Percentiles rank a stretch among this genome's conserved stretches.
Conservation (phyloP, 768 basidiomycete genomes). For the Amanita jacksonii region DNA sequence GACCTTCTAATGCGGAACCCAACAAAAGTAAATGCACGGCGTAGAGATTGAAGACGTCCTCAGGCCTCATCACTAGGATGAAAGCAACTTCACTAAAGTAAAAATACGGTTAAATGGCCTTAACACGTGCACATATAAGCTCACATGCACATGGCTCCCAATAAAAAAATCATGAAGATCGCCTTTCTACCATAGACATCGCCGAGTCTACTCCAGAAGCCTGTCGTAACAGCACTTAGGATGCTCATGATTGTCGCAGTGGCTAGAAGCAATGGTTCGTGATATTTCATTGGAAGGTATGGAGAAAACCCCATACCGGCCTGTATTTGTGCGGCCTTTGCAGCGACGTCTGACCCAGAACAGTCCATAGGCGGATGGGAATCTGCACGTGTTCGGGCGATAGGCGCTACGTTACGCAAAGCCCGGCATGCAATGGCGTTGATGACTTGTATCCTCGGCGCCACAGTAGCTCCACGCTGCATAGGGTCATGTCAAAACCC, state of each 20-base stretch:
- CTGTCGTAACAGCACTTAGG: conserved; percentile 74
- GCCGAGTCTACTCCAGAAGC: conserved; percentile 78
- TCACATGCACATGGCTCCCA: conserved; percentile 69
- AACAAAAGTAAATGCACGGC: conserved; percentile 68
- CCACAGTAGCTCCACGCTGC: conserved; percentile 73
- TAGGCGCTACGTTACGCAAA: conserved; percentile 22
- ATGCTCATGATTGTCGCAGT: conserved; percentile 71
- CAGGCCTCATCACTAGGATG: conserved; percentile 62
- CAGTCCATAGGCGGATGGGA: conserved; percentile 18
- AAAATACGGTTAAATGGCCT: no score
- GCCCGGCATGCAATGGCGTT: conserved; percentile 66
- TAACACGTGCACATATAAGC: conserved; percentile 16
- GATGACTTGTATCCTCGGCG: conserved; percentile 73
- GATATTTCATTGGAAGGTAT: neutral
- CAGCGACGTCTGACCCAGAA: conserved; percentile 46
- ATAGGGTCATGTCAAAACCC: neutral
- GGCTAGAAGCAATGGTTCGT: conserved; percentile 20
- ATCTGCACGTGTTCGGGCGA: conserved; percentile 10
- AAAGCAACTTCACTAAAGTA: conserved; percentile 62
- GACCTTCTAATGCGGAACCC: conserved; percentile 72
- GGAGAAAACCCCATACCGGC: conserved; percentile 29
- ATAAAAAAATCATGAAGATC: conserved; percentile 54
- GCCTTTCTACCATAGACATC: conserved; percentile 70
- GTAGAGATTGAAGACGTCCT: conserved; percentile 33
- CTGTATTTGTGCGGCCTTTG: conserved; percentile 65